Evolutionary conservation across 106 monocot genomes (phyloP), one percentile per base, ranked within the genome.

Genomic region (Amphibolis antarctica): DNA sequence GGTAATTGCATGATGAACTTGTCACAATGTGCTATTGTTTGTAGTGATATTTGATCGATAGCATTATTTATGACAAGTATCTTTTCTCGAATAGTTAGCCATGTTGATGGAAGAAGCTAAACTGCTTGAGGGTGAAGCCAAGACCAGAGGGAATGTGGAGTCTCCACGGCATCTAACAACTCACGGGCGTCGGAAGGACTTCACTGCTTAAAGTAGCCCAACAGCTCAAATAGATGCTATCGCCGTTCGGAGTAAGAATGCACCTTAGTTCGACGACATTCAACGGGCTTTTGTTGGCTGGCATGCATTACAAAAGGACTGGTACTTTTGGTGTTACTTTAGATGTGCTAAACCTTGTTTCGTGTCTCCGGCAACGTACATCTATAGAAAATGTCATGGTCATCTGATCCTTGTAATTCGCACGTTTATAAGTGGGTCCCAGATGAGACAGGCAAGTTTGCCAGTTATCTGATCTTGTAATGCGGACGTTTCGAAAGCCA

Each of bases 1-100:
- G 89, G 94, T 94, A 73, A 79, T 42, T 60, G 20, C 1, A 3
- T 55, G 27, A 5, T 56, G 22, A 9, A 10, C 42, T 42, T 60
- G 12, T 60, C 25, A 10, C 4, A 36, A 9, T 10, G 11, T 26
- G 19, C 28, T 60, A 12, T 42, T 60, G 6, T 3, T 60, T 9
- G 17, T 21, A 19, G 15, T 42, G 14, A 0, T 43, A 49, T 14
- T 49, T 17, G 18, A 49, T 49, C 3, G 18, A 14, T 49, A 49
- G 49, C 13, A 15, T 10, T 14, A 14, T 9, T 60, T 31, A 6
- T 43, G 60, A 1, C 17, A 17, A 36, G 11, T 60, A 11, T 59
- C 12, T 60, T 36, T 43, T 0, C 12, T 15, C 19, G 12, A 10
- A 6, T 22, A 61, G 60, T 19, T 61, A 42, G 0, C 60, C n/a